Percentiles rank a stretch among this genome's conserved stretches.
Conservation (phyloP, 306 rosid species). For the Cajanus cajan region DNA sequence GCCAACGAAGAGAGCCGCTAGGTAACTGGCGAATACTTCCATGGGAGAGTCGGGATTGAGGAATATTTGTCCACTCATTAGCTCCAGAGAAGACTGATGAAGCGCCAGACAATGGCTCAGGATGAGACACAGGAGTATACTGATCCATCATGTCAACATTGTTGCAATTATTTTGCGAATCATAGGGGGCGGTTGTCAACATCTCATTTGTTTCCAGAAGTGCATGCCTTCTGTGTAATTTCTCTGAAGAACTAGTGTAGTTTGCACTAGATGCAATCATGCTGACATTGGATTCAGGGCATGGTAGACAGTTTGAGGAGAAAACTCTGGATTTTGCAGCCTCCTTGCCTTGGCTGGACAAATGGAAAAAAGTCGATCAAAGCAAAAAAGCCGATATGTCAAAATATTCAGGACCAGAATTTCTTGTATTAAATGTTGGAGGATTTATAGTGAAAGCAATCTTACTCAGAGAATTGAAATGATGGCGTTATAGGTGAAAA, state of each 20-base stretch:
- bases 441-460: not conserved
- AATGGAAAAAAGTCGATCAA: not conserved
- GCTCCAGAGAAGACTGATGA: constrained; percentile 30
- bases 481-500: constrained; percentile 50
- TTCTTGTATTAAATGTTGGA: constrained; percentile 2
- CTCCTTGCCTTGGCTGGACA: constrained; percentile 47
- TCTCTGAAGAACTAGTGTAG: constrained; percentile 14
- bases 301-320: constrained; percentile 36
- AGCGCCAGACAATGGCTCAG: constrained; percentile 10
- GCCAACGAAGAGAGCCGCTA: constrained; percentile 40
- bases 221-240: constrained; percentile 20
- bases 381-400: not conserved
- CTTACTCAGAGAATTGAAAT: constrained; percentile 55
- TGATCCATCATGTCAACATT: constrained; percentile 14
- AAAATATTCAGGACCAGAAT: not conserved
- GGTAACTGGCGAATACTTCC: constrained; percentile 33
- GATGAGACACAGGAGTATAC: constrained; percentile 31
- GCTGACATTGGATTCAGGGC: constrained; percentile 37
- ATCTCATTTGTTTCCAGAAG: constrained; percentile 31
- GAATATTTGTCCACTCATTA: constrained; percentile 22
- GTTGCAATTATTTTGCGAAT: constrained; percentile 25
- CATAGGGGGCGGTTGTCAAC: constrained; percentile 19
- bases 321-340: constrained; percentile 37
- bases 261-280: constrained; percentile 28
- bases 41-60: constrained; percentile 24